These are phyloP conservation scores for Phytophthora fragariaefolia DNA, from an alignment of 352 stramenopile genomes.

Conservation along the genomic window DNA sequence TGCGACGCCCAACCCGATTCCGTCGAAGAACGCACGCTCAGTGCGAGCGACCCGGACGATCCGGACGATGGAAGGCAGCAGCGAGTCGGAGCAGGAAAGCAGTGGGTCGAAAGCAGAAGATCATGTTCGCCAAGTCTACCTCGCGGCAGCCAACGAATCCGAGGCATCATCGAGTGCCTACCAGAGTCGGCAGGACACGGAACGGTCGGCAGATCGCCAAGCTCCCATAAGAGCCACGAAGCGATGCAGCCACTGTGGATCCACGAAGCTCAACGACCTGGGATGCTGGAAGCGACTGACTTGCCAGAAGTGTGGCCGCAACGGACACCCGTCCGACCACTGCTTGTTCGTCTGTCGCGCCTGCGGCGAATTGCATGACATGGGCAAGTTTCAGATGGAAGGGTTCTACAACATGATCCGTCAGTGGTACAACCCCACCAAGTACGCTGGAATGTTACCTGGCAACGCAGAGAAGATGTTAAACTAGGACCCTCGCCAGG, in stretches of 20 bases:
- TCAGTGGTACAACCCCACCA: constrained; percentile 13
- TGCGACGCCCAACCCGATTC: too few species aligned
- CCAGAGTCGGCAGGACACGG: too few species aligned
- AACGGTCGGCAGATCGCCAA: not conserved
- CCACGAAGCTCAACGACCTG: not conserved
- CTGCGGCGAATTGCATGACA: constrained; percentile 18
- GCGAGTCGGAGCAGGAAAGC: too few species aligned
- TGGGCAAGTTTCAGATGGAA: constrained; percentile 12
- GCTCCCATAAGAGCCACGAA: not conserved
- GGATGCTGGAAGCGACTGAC: constrained; percentile 18
- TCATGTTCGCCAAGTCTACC: too few species aligned
- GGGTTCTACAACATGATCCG: constrained; percentile 23
- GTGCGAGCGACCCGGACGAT: too few species aligned
- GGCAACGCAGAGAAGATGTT: constrained; percentile 12
- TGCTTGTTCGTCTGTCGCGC: constrained; percentile 14
- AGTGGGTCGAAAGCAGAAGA: too few species aligned
- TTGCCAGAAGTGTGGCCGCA: constrained; percentile 11
- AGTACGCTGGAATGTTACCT: constrained; percentile 15
- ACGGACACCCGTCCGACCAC: constrained; percentile 13
- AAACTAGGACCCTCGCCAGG: constrained; percentile 28
- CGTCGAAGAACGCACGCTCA: too few species aligned
- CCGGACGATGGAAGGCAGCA: too few species aligned
- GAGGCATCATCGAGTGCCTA: too few species aligned
- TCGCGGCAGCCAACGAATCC: too few species aligned
- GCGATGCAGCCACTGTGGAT: constrained; percentile 7